These are phyloP conservation scores for Euclidium syriacum DNA, from an alignment of 345 rosid species.

Conservation along the genomic window DNA sequence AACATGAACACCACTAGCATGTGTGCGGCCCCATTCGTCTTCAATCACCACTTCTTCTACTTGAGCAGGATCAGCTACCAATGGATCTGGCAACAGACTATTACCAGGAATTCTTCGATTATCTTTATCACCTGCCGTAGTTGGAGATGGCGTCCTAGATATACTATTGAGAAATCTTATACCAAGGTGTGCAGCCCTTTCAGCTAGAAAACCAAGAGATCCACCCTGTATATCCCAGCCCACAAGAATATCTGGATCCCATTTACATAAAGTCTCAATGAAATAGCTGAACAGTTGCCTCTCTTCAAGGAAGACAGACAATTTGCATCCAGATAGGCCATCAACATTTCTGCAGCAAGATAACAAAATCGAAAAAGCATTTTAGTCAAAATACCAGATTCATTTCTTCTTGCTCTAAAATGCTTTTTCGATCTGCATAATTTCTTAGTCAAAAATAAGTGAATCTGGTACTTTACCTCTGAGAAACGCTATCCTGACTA, in stretches of 20 bases:
- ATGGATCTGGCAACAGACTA: slow-evolving; percentile 33
- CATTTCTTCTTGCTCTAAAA: too few relatives aligned
- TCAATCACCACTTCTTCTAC: slow-evolving; percentile 57
- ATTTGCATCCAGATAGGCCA: slow-evolving; percentile 64
- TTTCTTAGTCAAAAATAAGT: slow-evolving; percentile 2
- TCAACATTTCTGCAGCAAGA: slow-evolving; percentile 52
- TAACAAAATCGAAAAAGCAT: slow-evolving; percentile 11
- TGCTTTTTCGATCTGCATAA: too few relatives aligned
- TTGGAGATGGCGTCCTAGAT: slow-evolving; percentile 62
- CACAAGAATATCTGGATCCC: slow-evolving; percentile 79
- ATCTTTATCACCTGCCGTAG: slow-evolving; percentile 34
- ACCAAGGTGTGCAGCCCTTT: slow-evolving; percentile 92
- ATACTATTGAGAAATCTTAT: slow-evolving; percentile 69
- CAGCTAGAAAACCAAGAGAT: slow-evolving; percentile 94
- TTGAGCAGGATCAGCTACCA: slow-evolving; percentile 37
- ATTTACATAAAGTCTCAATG: slow-evolving; percentile 41
- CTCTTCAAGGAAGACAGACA: slow-evolving; percentile 57
- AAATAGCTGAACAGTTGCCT: slow-evolving; percentile 53
- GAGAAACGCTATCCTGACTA: slow-evolving; percentile 35
- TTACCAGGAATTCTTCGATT: slow-evolving; percentile 34
- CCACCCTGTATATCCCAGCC: slow-evolving; percentile 96
- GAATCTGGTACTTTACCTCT: slow-evolving; percentile 41
- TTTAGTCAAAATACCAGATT: too few relatives aligned
- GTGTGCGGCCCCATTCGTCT: slow-evolving; percentile 98
- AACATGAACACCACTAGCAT: slow-evolving; percentile 96